Percentiles rank a stretch among this genome's conserved stretches.
phyloP scores from a whole-genome alignment of 1,284 basidiomycete genomes.

The Trametes versicolor region DNA sequence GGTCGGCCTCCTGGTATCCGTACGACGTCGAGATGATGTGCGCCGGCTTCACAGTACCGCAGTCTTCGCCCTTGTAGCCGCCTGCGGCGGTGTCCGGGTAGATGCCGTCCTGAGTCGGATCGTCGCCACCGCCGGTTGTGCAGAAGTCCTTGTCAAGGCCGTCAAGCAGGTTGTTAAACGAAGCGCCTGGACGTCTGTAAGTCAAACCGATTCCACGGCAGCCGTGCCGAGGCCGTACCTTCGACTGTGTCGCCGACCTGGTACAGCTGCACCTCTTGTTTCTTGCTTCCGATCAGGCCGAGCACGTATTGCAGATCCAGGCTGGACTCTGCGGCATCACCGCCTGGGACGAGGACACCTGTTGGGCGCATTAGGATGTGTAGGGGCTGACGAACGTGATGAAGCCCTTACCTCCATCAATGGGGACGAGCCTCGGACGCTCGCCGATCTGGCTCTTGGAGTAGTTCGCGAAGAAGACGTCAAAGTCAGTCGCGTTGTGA shows the following conservation, averaged over 20 bases:
- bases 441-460: conserved; percentile 49
- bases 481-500: conserved; percentile 54
- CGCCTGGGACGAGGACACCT: conserved; percentile 34
- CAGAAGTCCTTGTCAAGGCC: conserved; percentile 58
- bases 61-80: conserved; percentile 55
- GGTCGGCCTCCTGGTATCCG: conserved; percentile 56
- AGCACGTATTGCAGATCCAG: conserved; percentile 55
- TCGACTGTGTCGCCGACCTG: conserved; percentile 57
- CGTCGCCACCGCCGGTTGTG: conserved; percentile 53
- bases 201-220: too few relatives aligned
- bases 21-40: conserved; percentile 68
- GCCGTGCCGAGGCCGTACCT: conserved; percentile 36
- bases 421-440: conserved; percentile 51
- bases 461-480: conserved; percentile 56
- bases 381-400: background rate
- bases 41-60: conserved; percentile 59
- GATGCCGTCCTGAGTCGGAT: conserved; percentile 50
- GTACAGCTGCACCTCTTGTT: conserved; percentile 53
- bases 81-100: conserved; percentile 51
- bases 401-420: conserved; percentile 53
- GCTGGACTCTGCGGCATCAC: conserved; percentile 57
- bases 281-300: conserved; percentile 47
- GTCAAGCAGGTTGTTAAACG: conserved; percentile 57
- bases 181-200: conserved; percentile 38
- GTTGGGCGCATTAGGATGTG: background rate